phyloP scores from a whole-genome alignment of 2,329 filamentous ascomycete genomes.

The Penicillium griseofulvum region DNA sequence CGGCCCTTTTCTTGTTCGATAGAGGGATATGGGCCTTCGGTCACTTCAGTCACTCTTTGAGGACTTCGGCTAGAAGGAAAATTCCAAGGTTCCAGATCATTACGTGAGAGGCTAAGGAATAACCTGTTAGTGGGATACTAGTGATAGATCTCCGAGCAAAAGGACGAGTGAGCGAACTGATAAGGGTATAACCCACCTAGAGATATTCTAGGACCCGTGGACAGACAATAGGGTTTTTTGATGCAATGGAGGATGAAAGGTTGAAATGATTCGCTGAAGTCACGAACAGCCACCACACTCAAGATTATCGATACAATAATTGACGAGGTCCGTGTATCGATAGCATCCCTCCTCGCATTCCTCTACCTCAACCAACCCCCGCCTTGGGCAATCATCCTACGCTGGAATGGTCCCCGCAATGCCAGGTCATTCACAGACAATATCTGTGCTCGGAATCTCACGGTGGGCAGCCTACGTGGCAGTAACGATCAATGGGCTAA shows the following conservation, averaged over 20 bases:
- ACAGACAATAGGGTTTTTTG: conserved; percentile 7
- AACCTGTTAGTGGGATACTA: not conserved
- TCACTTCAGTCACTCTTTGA: not conserved
- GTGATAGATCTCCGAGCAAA: not conserved
- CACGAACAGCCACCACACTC: not conserved
- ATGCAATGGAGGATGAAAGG: conserved; percentile 15
- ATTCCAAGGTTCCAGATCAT: conserved; percentile 24
- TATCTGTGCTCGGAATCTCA: no score
- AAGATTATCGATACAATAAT: not conserved
- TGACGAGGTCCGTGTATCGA: not conserved
- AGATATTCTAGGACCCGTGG: conserved; percentile 15
- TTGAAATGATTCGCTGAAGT: conserved; percentile 9
- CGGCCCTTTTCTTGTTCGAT: no score
- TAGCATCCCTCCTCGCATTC: no score
- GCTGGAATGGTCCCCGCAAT: no score
- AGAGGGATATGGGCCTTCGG: not conserved
- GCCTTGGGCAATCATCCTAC: no score
- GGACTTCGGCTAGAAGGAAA: conserved; percentile 16
- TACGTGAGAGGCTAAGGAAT: conserved; percentile 11
- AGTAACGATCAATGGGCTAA: no score
- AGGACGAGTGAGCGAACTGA: not conserved
- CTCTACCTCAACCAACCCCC: no score
- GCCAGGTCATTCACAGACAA: no score
- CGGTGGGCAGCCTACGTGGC: no score
- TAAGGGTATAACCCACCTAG: conserved; percentile 7